Evolutionary conservation across 2,329 filamentous ascomycete genomes (phyloP).

Genomic region (Penicillium sp.): DNA sequence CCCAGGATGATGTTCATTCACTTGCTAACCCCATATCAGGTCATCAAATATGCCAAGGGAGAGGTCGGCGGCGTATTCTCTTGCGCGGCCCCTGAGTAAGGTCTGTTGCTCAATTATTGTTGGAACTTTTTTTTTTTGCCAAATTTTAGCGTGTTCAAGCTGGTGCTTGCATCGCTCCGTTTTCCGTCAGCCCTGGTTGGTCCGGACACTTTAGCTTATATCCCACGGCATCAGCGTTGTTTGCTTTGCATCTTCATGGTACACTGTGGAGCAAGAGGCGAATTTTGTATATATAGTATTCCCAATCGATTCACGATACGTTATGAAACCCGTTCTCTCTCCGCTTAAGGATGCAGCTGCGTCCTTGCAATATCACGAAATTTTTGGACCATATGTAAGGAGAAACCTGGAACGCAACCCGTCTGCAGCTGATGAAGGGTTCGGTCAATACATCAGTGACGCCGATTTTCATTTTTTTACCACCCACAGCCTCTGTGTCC

Average conservation of each 20-base stretch:
- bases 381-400: too few relatives aligned
- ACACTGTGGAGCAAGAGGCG: conserved; percentile 1
- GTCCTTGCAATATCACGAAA: too few relatives aligned
- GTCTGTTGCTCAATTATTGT: background rate
- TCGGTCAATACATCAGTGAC: too few relatives aligned
- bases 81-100: conserved; percentile 51
- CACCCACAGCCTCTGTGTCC: too few relatives aligned
- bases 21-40: conserved; percentile 27
- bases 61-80: conserved; percentile 69
- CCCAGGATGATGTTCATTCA: too few relatives aligned
- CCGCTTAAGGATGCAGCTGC: background rate
- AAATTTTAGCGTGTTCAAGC: conserved; percentile 4
- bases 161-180: conserved; percentile 3
- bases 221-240: background rate
- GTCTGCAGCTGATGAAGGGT: too few relatives aligned
- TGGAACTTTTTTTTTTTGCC: background rate
- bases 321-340: background rate
- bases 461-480: too few relatives aligned
- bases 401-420: too few relatives aligned
- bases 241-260: conserved; percentile 8
- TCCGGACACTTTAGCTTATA: background rate
- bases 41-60: conserved; percentile 65
- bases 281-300: conserved; percentile 8
- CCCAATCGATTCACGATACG: background rate
- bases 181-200: conserved; percentile 2